phyloP scores from a whole-genome alignment of 179 eudicot genomes.

The Beta lomatogona region DNA sequence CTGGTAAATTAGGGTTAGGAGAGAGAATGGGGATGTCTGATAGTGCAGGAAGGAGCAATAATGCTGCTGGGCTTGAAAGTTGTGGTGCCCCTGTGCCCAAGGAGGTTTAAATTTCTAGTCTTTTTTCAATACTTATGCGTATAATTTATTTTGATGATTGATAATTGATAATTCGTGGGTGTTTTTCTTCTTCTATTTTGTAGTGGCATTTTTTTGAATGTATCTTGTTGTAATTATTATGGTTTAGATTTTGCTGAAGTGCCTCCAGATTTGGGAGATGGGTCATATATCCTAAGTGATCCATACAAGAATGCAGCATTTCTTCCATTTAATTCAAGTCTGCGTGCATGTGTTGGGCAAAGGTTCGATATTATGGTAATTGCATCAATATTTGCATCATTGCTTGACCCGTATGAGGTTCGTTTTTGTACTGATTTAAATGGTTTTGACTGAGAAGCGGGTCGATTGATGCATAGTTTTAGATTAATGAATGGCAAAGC shows the following conservation, averaged over 20 bases:
- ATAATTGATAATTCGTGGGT: neutral
- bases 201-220: neutral
- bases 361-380: constrained; percentile 45
- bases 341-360: constrained; percentile 58
- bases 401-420: constrained; percentile 53
- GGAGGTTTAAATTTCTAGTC: neutral
- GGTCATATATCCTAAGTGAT: constrained; percentile 34
- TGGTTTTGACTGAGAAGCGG: neutral
- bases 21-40: constrained; percentile 5
- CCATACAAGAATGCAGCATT: constrained; percentile 43
- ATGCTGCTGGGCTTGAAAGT: neutral
- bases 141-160: neutral
- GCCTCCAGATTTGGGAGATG: constrained; percentile 27
- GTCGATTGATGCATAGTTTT: neutral
- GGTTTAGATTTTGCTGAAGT: constrained; percentile 21
- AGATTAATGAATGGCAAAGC: neutral
- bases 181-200: neutral
- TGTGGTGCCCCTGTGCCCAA: neutral
- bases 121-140: neutral
- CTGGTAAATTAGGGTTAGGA: neutral
- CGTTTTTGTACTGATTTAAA: constrained; percentile 6
- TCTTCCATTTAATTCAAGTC: constrained; percentile 58
- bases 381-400: constrained; percentile 52
- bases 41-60: neutral
- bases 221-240: neutral